A percentile compares a stretch with the other conserved stretches of the same genome.
phyloP scores from a whole-genome alignment of 371 early-diverging fungal species.

The Syncephalastrum sp. region DNA sequence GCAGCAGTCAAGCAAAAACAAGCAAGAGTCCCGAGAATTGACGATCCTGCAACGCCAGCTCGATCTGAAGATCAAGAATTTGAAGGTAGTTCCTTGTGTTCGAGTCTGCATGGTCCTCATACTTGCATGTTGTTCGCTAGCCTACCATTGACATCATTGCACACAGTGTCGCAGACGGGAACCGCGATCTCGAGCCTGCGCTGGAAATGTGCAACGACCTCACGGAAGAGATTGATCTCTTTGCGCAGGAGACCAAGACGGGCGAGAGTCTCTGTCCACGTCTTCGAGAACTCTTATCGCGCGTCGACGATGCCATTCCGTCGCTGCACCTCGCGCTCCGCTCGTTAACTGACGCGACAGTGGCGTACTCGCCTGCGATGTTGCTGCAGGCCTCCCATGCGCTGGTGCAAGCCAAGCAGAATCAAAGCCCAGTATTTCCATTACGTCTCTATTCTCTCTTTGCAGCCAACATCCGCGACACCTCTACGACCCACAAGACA shows the following conservation, averaged over 20 bases:
- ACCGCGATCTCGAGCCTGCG: slow-evolving; percentile 59
- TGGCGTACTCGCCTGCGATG: no score
- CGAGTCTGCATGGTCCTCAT: slow-evolving; percentile 24
- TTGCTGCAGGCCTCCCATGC: slow-evolving; percentile 31
- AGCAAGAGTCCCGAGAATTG: slow-evolving; percentile 31
- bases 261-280: slow-evolving; percentile 29
- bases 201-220: slow-evolving; percentile 62
- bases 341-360: no score
- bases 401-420: slow-evolving; percentile 16
- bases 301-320: slow-evolving; percentile 68
- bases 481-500: slow-evolving; percentile 31
- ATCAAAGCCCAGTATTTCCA: slow-evolving; percentile 20
- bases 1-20: slow-evolving; percentile 33
- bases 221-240: slow-evolving; percentile 54
- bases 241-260: slow-evolving; percentile 31
- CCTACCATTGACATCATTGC: slow-evolving; percentile 75
- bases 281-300: slow-evolving; percentile 45
- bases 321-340: slow-evolving; percentile 54
- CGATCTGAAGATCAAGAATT: slow-evolving; percentile 43
- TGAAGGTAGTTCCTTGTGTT: slow-evolving; percentile 27
- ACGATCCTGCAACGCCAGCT: slow-evolving; percentile 38
- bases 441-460: slow-evolving; percentile 68
- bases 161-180: slow-evolving; percentile 64
- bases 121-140: slow-evolving; percentile 40
- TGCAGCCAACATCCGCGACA: slow-evolving; percentile 55